Evolutionary conservation across 2,329 filamentous ascomycete species (phyloP).

Genomic region (Coniochaeta sp.): DNA sequence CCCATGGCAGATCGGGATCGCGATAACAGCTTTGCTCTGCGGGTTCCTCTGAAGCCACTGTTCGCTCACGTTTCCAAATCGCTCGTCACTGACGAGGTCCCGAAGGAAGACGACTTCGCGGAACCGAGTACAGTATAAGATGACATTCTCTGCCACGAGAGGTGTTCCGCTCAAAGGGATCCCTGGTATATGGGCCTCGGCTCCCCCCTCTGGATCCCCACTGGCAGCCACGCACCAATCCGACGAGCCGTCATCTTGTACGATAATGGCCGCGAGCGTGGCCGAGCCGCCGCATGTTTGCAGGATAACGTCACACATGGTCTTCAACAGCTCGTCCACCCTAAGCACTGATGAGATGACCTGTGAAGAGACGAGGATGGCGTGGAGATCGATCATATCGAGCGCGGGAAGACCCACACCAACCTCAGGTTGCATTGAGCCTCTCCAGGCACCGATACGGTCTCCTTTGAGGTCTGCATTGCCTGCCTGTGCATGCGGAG

Average conservation of each 20-base stretch:
- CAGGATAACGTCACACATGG: constrained; percentile 75
- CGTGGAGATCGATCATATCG: constrained; percentile 76
- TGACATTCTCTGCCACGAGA: constrained; percentile 67
- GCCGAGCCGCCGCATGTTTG: constrained; percentile 68
- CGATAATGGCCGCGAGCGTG: constrained; percentile 65
- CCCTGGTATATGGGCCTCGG: constrained; percentile 58
- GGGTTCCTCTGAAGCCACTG: constrained; percentile 63
- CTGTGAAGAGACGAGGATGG: constrained; percentile 71
- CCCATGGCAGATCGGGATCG: constrained; percentile 72
- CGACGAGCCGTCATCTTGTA: constrained; percentile 53
- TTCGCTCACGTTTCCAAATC: constrained; percentile 68
- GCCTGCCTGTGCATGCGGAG: constrained; percentile 22
- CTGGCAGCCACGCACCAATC: constrained; percentile 69
- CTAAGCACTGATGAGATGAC: constrained; percentile 72
- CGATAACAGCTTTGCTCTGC: constrained; percentile 66
- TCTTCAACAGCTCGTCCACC: constrained; percentile 68
- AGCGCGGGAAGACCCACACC: constrained; percentile 62
- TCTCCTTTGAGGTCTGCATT: constrained; percentile 47
- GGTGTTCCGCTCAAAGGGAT: constrained; percentile 59
- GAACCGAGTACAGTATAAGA: constrained; percentile 71
- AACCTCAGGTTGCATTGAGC: constrained; percentile 50
- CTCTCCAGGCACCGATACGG: constrained; percentile 56
- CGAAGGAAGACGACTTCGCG: constrained; percentile 67
- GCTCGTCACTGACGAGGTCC: constrained; percentile 67
- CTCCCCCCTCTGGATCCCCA: constrained; percentile 62